Conservation (phyloP, 176 grass and related monocot genomes). For the Secale cereale region DNA sequence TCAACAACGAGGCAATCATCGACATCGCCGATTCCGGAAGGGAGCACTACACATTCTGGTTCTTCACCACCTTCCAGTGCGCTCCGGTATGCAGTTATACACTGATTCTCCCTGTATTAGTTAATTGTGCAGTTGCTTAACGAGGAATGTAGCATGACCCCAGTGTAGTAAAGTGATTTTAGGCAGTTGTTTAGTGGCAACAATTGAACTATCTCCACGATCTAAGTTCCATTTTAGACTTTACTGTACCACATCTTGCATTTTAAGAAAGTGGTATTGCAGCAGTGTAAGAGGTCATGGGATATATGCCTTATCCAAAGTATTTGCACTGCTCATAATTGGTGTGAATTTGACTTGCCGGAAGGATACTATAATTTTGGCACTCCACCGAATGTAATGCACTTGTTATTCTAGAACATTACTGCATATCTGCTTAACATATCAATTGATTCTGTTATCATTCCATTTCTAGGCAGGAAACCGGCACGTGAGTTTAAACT, state of each 20-base stretch:
- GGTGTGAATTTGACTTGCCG: background rate
- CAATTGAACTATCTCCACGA: background rate
- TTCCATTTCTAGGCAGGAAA: conserved; percentile 56
- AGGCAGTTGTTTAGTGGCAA: background rate
- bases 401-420: background rate
- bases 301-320: background rate
- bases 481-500: conserved; percentile 80
- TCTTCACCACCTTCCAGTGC: conserved; percentile 81
- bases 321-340: background rate
- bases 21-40: conserved; percentile 94
- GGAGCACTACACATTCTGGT: conserved; percentile 96
- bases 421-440: conserved; percentile 3
- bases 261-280: background rate
- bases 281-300: background rate
- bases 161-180: background rate
- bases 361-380: background rate
- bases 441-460: background rate
- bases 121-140: background rate
- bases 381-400: background rate
- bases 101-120: background rate
- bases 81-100: conserved; percentile 42
- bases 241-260: background rate
- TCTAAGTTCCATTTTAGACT: conserved; percentile 1
- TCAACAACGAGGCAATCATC: conserved; percentile 91
- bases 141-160: background rate